Conservation (phyloP, 257 asterid genomes). For the Datura wrightii region DNA sequence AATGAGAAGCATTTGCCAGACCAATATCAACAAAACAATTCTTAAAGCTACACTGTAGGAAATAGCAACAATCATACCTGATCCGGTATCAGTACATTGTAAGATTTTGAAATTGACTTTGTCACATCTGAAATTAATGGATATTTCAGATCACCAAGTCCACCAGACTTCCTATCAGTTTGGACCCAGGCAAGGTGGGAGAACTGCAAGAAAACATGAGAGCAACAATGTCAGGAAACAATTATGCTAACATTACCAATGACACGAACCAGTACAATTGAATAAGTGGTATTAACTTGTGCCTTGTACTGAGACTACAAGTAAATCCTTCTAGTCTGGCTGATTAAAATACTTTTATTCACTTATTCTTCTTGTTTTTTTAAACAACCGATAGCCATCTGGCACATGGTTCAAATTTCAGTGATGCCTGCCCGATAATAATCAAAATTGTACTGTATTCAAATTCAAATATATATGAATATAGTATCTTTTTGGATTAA, state of each 20-base stretch:
- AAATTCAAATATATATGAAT: too few species aligned
- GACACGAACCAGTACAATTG: neutral
- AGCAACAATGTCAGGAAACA: neutral
- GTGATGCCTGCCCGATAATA: too few species aligned
- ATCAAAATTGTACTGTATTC: too few species aligned
- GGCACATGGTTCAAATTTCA: neutral
- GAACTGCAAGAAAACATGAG: constrained; percentile 42
- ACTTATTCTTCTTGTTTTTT: neutral
- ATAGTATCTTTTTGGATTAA: too few species aligned
- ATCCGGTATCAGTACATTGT: constrained; percentile 70
- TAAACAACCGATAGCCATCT: neutral
- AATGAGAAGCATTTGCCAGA: neutral
- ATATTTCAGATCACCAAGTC: constrained; percentile 86
- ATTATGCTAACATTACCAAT: neutral
- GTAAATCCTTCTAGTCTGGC: neutral
- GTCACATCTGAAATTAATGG: constrained; percentile 88
- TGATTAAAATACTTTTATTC: neutral
- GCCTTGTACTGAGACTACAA: neutral
- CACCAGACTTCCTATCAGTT: constrained; percentile 95
- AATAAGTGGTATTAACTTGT: neutral
- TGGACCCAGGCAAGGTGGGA: constrained; percentile 96
- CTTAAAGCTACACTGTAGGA: neutral
- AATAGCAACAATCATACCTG: constrained; percentile 54
- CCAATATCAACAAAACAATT: neutral
- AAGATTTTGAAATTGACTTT: constrained; percentile 76